Conservation (phyloP, 2,329 filamentous ascomycete genomes). For the Epichloe glyceriae region DNA sequence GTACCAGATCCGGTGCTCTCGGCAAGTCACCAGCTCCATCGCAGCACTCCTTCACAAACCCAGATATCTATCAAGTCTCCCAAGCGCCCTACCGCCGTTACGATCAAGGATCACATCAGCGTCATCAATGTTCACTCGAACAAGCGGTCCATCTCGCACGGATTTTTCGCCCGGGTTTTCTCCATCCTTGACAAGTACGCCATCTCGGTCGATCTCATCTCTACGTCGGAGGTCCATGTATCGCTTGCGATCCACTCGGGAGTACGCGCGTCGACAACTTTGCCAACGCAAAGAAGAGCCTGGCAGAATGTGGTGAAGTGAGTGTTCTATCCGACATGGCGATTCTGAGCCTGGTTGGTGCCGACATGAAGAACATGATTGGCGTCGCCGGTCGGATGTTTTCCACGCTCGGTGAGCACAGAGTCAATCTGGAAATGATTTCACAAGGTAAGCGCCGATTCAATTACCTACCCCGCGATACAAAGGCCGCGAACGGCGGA, state of each 20-base stretch:
- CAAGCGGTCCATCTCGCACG: slow-evolving; percentile 88
- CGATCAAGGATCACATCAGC: slow-evolving; percentile 92
- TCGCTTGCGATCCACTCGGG: slow-evolving; percentile 92
- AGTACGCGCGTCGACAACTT: slow-evolving; percentile 50
- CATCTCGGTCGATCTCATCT: slow-evolving; percentile 90
- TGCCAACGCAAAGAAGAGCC: slow-evolving; percentile 54
- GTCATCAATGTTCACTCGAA: slow-evolving; percentile 98
- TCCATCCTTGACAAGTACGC: slow-evolving; percentile 75
- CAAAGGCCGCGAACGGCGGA: not conserved
- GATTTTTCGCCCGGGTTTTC: slow-evolving; percentile 91
- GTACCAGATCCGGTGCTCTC: slow-evolving; percentile 56
- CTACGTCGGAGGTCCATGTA: slow-evolving; percentile 91
- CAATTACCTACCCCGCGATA: not conserved
- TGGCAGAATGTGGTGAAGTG: slow-evolving; percentile 74
- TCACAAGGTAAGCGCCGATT: slow-evolving; percentile 60
- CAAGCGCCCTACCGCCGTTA: slow-evolving; percentile 76
- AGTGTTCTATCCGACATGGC: slow-evolving; percentile 88
- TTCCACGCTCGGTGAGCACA: slow-evolving; percentile 80
- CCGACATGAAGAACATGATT: slow-evolving; percentile 95
- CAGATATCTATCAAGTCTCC: slow-evolving; percentile 36
- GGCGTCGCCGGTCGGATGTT: slow-evolving; percentile 94
- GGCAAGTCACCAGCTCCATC: slow-evolving; percentile 44
- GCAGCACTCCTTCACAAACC: slow-evolving; percentile 29
- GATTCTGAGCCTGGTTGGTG: slow-evolving; percentile 86
- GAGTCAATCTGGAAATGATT: slow-evolving; percentile 98